Evolutionary conservation across 768 basidiomycete species (phyloP).

Genomic region (Naganishia kalamii): DNA sequence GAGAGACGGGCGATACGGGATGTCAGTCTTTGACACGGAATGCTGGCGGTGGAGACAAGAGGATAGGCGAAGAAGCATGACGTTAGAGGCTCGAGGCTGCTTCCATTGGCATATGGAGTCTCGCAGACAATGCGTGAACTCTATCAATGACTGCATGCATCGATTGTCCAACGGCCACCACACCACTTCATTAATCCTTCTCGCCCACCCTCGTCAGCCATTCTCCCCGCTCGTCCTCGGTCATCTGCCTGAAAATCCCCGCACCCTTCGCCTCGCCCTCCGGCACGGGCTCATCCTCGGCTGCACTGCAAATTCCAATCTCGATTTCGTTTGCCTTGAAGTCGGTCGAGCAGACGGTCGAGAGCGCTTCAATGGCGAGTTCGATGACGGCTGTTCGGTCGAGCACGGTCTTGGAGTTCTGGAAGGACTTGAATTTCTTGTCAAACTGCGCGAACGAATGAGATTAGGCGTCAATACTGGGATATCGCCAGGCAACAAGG

Average conservation of each 20-base stretch:
- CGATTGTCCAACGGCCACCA: not conserved
- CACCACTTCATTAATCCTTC: conserved; percentile 42
- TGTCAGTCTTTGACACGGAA: too few species aligned
- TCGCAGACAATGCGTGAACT: too few species aligned
- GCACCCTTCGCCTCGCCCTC: conserved; percentile 32
- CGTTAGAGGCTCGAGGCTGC: too few species aligned
- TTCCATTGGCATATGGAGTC: too few species aligned
- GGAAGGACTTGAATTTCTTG: conserved; percentile 96
- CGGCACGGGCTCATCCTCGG: conserved; percentile 58
- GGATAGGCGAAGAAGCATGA: too few species aligned
- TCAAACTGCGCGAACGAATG: conserved; percentile 54
- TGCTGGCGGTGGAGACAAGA: too few species aligned
- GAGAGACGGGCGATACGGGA: too few species aligned
- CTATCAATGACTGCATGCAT: too few species aligned
- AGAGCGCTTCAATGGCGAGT: conserved; percentile 91
- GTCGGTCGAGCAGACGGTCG: conserved; percentile 87
- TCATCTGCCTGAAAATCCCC: conserved; percentile 47
- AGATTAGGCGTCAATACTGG: not conserved
- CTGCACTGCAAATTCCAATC: conserved; percentile 80
- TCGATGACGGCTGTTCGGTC: conserved; percentile 78
- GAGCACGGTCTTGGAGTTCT: conserved; percentile 69
- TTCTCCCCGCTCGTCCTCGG: conserved; percentile 47
- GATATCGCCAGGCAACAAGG: not conserved
- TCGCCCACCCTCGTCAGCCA: conserved; percentile 48
- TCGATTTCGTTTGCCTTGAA: conserved; percentile 95